A percentile compares a stretch with the other conserved stretches of the same genome.
Conservation (phyloP, 2,329 filamentous ascomycete genomes). For the Blastomyces silverae region DNA sequence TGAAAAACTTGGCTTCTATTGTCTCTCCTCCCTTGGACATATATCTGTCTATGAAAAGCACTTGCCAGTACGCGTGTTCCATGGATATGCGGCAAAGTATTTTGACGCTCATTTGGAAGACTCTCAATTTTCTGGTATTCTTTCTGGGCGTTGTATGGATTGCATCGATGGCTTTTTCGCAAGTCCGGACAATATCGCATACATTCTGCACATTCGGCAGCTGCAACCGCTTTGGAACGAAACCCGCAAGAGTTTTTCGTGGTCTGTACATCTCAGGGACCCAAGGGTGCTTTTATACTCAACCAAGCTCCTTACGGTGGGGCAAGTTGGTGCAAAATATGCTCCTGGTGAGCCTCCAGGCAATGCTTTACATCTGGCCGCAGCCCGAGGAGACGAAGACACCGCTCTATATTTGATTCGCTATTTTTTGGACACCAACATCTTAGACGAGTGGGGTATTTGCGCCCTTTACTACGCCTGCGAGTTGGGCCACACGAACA, state of each 20-base stretch:
- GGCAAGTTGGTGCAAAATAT: not conserved
- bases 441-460: not conserved
- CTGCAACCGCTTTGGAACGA: too few relatives aligned
- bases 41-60: too few relatives aligned
- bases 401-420: not conserved
- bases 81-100: conserved; percentile 2
- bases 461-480: conserved; percentile 5
- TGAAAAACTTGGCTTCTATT: not conserved
- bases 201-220: too few relatives aligned
- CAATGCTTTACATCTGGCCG: not conserved
- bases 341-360: not conserved
- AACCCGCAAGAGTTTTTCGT: too few relatives aligned
- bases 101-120: conserved; percentile 3
- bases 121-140: not conserved
- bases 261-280: not conserved
- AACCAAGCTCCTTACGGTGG: not conserved
- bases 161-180: too few relatives aligned
- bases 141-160: too few relatives aligned
- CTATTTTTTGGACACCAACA: not conserved
- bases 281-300: not conserved
- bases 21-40: conserved; percentile 2
- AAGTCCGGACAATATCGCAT: too few relatives aligned
- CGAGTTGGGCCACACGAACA: not conserved
- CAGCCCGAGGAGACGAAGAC: not conserved
- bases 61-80: too few relatives aligned